phyloP scores from a whole-genome alignment of 83 land plant species.

The Picea engelmannii region DNA sequence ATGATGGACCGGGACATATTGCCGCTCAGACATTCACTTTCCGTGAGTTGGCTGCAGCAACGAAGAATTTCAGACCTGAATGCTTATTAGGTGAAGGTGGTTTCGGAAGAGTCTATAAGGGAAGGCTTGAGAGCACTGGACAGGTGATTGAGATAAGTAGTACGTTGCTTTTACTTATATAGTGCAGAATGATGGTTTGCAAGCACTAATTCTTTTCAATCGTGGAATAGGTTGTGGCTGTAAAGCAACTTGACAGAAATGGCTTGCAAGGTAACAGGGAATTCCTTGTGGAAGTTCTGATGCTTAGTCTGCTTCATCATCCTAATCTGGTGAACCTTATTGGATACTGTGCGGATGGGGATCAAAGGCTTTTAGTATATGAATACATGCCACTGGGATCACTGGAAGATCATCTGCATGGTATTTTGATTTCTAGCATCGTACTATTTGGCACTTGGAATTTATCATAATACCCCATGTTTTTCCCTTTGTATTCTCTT shows the following conservation, averaged over 20 bases:
- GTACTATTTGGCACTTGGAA: background rate
- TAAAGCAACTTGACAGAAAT: slow-evolving; percentile 19
- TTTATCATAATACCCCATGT: background rate
- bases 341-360: slow-evolving; percentile 21
- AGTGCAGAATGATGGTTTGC: too few species aligned
- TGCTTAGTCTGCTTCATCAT: slow-evolving; percentile 19
- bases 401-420: slow-evolving; percentile 17
- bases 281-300: slow-evolving; percentile 20
- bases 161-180: too few species aligned
- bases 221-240: slow-evolving; percentile 22
- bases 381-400: slow-evolving; percentile 18
- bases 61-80: too few species aligned
- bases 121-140: too few species aligned
- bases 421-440: background rate
- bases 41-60: too few species aligned
- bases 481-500: background rate
- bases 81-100: too few species aligned
- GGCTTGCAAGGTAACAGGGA: slow-evolving; percentile 21
- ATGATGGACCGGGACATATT: too few species aligned
- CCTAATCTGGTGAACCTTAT: slow-evolving; percentile 18
- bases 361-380: slow-evolving; percentile 18
- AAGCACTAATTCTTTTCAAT: too few species aligned
- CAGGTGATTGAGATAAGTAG: too few species aligned
- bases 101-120: too few species aligned
- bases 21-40: too few species aligned